phyloP scores from a whole-genome alignment of 2,329 filamentous ascomycete species.

The Microsporum ferrugineum region DNA sequence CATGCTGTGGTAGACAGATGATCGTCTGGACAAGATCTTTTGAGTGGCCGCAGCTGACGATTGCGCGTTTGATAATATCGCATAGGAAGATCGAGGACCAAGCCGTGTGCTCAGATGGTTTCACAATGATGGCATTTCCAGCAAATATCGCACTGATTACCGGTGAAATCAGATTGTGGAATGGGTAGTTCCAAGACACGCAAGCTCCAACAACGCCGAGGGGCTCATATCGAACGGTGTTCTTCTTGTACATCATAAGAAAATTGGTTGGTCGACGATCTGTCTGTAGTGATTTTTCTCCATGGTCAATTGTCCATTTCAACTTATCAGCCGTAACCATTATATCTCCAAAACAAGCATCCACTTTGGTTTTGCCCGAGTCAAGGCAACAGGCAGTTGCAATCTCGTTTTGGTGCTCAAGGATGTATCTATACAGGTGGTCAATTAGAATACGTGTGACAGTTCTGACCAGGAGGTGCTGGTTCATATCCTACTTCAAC shows the following conservation, averaged over 20 bases:
- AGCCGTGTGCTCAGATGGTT: slow-evolving; percentile 88
- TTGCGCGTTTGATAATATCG: slow-evolving; percentile 63
- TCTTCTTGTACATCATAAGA: slow-evolving; percentile 90
- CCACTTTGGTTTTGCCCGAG: slow-evolving; percentile 91
- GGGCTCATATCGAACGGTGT: slow-evolving; percentile 81
- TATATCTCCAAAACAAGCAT: slow-evolving; percentile 88
- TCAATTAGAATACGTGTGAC: not conserved
- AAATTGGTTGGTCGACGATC: slow-evolving; percentile 73
- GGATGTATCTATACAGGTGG: slow-evolving; percentile 47
- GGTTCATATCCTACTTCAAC: slow-evolving; percentile 43
- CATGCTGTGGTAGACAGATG: slow-evolving; percentile 76
- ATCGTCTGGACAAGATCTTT: slow-evolving; percentile 72
- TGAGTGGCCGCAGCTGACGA: slow-evolving; percentile 71
- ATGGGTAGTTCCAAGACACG: slow-evolving; percentile 94
- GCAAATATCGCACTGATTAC: slow-evolving; percentile 84
- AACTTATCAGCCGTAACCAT: slow-evolving; percentile 89
- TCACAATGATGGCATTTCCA: slow-evolving; percentile 84
- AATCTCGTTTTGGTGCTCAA: slow-evolving; percentile 82
- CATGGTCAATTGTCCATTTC: slow-evolving; percentile 84
- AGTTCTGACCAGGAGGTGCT: not conserved
- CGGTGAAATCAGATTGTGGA: slow-evolving; percentile 88
- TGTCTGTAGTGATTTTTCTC: slow-evolving; percentile 64
- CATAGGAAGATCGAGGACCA: slow-evolving; percentile 83
- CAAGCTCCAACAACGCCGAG: slow-evolving; percentile 84
- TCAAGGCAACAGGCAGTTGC: slow-evolving; percentile 78